These are phyloP conservation scores for Phellinidium pouzarii DNA, from an alignment of 1,284 basidiomycete species.

Conservation along the genomic window DNA sequence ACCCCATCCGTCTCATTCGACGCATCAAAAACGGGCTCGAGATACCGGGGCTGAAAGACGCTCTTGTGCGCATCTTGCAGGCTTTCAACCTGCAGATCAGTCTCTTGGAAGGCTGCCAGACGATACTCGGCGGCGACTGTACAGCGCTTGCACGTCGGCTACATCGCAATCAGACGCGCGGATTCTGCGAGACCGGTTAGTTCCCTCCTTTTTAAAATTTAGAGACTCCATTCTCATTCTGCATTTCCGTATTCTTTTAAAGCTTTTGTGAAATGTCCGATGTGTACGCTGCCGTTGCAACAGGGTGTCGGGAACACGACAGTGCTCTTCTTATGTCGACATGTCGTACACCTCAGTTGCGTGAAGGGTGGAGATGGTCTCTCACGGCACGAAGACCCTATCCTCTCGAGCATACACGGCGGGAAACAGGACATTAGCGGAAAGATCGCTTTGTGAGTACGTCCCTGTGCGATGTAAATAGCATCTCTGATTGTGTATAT, in stretches of 20 bases:
- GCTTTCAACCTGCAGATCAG: constrained; percentile 92
- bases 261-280: constrained; percentile 58
- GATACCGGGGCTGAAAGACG: constrained; percentile 90
- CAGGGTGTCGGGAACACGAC: constrained; percentile 51
- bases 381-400: constrained; percentile 43
- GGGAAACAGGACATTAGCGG: constrained; percentile 46
- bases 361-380: constrained; percentile 49
- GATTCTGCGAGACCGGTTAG: constrained; percentile 69
- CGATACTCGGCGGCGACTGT: constrained; percentile 79
- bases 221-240: too few relatives aligned
- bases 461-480: neutral
- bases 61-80: constrained; percentile 93
- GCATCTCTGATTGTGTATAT: constrained; percentile 1
- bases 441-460: constrained; percentile 68
- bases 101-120: constrained; percentile 84
- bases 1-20: constrained; percentile 89
- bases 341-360: constrained; percentile 78
- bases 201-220: neutral
- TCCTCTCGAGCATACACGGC: constrained; percentile 36
- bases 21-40: constrained; percentile 94
- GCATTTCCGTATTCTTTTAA: constrained; percentile 3
- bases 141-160: constrained; percentile 63
- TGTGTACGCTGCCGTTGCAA: constrained; percentile 59
- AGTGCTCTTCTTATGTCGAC: constrained; percentile 81
- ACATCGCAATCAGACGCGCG: constrained; percentile 69